Conservation (phyloP, 176 grass and related monocot species). For the Secale cereale region DNA sequence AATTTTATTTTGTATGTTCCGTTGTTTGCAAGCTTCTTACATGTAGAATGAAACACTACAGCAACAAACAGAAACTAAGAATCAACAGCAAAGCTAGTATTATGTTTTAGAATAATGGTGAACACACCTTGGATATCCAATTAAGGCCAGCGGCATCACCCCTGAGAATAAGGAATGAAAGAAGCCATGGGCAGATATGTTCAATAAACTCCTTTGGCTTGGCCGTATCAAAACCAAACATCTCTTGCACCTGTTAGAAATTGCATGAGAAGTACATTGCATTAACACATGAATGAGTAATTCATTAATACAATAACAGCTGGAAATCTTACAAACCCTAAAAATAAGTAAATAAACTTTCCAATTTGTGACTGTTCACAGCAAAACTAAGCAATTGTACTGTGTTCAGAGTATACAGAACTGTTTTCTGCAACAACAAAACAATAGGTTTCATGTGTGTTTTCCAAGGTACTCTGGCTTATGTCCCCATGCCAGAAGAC, state of each 20-base stretch:
- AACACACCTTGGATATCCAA: slow-evolving; percentile 81
- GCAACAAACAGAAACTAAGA: slow-evolving; percentile 12
- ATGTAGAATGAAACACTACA: not conserved
- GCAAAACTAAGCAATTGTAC: not conserved
- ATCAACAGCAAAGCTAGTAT: not conserved
- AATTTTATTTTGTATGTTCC: not conserved
- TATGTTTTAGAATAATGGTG: slow-evolving; percentile 4
- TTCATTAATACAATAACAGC: not conserved
- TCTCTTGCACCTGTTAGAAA: slow-evolving; percentile 61
- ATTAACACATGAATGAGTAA: not conserved
- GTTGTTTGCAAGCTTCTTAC: not conserved
- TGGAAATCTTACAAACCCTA: not conserved
- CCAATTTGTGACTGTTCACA: not conserved
- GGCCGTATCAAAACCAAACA: slow-evolving; percentile 53
- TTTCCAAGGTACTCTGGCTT: not conserved
- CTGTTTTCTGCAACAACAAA: not conserved
- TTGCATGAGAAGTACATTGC: slow-evolving; percentile 10
- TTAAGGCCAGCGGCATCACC: slow-evolving; percentile 65
- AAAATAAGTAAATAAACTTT: not conserved
- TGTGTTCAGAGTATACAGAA: not conserved
- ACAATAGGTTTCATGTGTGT: not conserved
- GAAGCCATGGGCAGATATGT: slow-evolving; percentile 69
- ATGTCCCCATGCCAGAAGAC: not conserved
- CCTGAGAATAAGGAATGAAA: slow-evolving; percentile 67
- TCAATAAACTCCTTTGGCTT: slow-evolving; percentile 66